Percentiles rank a stretch among this genome's conserved stretches.
phyloP scores from a whole-genome alignment of 306 rosid species.

The Datisca glomerata region DNA sequence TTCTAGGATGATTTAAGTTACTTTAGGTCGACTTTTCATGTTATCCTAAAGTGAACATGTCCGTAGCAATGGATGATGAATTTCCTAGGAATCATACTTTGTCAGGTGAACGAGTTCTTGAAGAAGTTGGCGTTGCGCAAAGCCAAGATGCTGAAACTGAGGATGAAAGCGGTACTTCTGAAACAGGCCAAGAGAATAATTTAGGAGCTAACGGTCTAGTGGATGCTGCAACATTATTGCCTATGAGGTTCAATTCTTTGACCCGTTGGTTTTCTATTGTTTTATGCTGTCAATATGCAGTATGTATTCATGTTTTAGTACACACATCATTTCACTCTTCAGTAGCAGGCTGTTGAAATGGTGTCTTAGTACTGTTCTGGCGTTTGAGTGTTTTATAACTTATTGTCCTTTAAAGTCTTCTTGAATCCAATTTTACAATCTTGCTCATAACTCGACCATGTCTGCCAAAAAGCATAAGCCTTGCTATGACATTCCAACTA shows the following conservation, averaged over 20 bases:
- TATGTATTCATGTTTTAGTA: background rate
- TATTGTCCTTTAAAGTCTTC: no score
- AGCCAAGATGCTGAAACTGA: conserved; percentile 37
- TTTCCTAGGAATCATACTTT: conserved; percentile 16
- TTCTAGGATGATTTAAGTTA: no score
- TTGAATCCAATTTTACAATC: no score
- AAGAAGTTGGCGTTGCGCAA: no score
- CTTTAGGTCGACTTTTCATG: no score
- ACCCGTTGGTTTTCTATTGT: background rate
- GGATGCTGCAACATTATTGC: conserved; percentile 22
- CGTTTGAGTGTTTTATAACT: no score
- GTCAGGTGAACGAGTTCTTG: conserved; percentile 14
- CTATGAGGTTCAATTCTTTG: conserved; percentile 35
- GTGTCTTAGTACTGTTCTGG: background rate
- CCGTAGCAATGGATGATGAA: conserved; percentile 32
- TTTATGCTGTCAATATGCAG: background rate
- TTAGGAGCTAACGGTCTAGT: conserved; percentile 16
- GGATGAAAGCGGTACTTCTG: conserved; percentile 30
- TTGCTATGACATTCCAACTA: no score
- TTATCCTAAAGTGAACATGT: no score
- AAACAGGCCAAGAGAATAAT: conserved; percentile 37
- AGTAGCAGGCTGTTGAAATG: background rate
- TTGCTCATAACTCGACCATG: no score
- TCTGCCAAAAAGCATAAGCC: no score
- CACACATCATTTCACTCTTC: background rate